These are phyloP conservation scores for Saccharomyces hybrid DNA, from an alignment of 1,139 yeast genomes.

Conservation along the genomic window DNA sequence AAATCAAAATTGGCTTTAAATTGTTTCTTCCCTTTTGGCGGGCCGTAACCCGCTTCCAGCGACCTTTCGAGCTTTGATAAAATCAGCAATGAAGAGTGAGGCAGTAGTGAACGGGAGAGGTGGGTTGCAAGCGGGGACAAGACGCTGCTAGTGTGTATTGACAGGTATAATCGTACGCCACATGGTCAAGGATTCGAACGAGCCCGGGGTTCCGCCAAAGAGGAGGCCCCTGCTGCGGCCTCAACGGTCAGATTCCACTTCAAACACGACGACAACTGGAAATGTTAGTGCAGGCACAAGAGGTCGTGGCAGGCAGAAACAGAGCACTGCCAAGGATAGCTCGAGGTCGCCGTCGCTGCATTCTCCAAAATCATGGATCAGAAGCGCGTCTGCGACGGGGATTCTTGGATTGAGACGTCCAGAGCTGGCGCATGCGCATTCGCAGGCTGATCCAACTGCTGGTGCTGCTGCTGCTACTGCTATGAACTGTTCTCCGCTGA, in stretches of 20 bases:
- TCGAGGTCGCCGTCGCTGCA: slow-evolving; percentile 1
- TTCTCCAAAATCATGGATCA: slow-evolving; percentile 15
- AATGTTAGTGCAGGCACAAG: neutral
- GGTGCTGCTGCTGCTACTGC: neutral
- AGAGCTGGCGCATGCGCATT: neutral
- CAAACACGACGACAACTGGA: neutral
- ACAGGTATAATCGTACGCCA: neutral
- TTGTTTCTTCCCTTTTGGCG: neutral
- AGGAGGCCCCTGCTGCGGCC: neutral
- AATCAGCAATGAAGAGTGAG: neutral
- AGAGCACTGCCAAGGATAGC: neutral
- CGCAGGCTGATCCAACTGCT: neutral
- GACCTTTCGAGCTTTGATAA: neutral
- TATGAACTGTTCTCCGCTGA: slow-evolving; percentile 4
- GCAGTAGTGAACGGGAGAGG: neutral
- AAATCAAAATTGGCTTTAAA: neutral
- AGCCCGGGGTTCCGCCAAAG: neutral
- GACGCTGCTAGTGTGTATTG: neutral
- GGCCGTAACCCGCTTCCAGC: neutral
- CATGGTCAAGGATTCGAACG: neutral
- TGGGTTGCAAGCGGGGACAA: neutral
- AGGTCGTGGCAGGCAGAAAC: slow-evolving; percentile 5
- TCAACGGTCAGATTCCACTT: neutral
- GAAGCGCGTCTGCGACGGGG: slow-evolving; percentile 19
- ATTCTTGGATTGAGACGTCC: slow-evolving; percentile 9